Evolutionary conservation across 2,329 filamentous ascomycete species (phyloP), one percentile per base, ranked within the genome.

Genomic region (Arthrobotrys iridis): DNA sequence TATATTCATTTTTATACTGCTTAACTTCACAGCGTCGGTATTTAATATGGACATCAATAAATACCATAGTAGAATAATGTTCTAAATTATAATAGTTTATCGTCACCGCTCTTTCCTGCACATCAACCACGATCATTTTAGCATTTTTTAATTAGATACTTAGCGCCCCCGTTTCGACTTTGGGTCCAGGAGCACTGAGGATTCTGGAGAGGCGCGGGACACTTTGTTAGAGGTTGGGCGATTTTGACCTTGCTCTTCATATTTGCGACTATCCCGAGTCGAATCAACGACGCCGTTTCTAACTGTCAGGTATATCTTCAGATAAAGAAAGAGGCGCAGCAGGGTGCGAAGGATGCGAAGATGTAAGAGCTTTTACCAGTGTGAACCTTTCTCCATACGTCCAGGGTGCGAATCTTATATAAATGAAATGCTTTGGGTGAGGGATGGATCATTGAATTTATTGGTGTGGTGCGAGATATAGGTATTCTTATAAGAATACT

Each of bases 1-100:
- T 0, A 84, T 84, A 0, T 85, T 85, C 62, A 80, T 85, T 57
- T 85, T 84, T 55, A 81, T 85, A 5, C 84, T 83, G 0, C 65
- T 85, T 0, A 82, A 81, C 0, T 84, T 85, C 52, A 80, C 83
- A 33, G 81, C 83, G 0, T 81, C 82, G 3, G 26, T 84, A 4
- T 85, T 85, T 63, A 82, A 82, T 0, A 85, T 84, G 83, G 81
- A 85, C 35, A 80, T 85, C 8, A 50, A 77, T 8, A 80, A 73
- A n/a, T n/a, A n/a, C n/a, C n/a, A 20, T 73, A 60, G 68, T 60
- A 73, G 41, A 60, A 73, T 41, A 43, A 10, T 4, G 40, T 74
- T 2, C 70, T n/a, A n/a, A n/a, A n/a, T n/a, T n/a, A n/a, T n/a
- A n/a, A n/a, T n/a, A n/a, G n/a, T 58, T 58, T 22, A 40, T 58